A percentile compares a stretch with the other conserved stretches of the same genome.
Evolutionary conservation across 768 basidiomycete species (phyloP).

Genomic region (Collybiopsis luxurians): DNA sequence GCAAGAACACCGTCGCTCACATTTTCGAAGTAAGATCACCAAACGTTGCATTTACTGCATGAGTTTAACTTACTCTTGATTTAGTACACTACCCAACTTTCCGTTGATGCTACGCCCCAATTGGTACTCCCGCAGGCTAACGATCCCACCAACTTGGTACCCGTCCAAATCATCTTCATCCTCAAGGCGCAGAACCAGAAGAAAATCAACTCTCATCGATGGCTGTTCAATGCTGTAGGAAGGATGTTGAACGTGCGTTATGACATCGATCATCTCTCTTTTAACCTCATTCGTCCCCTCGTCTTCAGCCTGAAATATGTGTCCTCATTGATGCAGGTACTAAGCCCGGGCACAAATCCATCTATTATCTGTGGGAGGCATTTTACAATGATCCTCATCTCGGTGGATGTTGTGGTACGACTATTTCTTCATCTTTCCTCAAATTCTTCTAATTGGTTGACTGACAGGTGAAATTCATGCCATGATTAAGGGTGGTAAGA

Average conservation of each 20-base stretch:
- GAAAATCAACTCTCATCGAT: slow-evolving; percentile 94
- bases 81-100: slow-evolving; percentile 95
- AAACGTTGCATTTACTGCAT: slow-evolving; percentile 3
- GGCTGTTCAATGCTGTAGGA: slow-evolving; percentile 95
- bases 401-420: slow-evolving; percentile 80
- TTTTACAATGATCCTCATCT: slow-evolving; percentile 79
- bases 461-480: slow-evolving; percentile 75
- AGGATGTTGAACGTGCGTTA: slow-evolving; percentile 63
- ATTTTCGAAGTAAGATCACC: slow-evolving; percentile 79
- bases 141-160: slow-evolving; percentile 89
- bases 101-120: slow-evolving; percentile 87
- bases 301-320: slow-evolving; percentile 77
- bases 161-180: slow-evolving; percentile 88
- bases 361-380: slow-evolving; percentile 94
- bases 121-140: slow-evolving; percentile 87
- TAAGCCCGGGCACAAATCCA: slow-evolving; percentile 93
- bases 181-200: slow-evolving; percentile 94
- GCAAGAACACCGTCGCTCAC: slow-evolving; percentile 87
- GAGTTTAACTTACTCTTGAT: not conserved
- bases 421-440: not conserved
- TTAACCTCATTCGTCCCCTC: not conserved
- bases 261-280: not conserved
- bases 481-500: slow-evolving; percentile 91
- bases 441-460: not conserved
- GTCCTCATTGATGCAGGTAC: slow-evolving; percentile 95